A percentile compares a stretch with the other conserved stretches of the same genome.
phyloP scores from a whole-genome alignment of 768 basidiomycete genomes.

The Favolaschia claudopus region DNA sequence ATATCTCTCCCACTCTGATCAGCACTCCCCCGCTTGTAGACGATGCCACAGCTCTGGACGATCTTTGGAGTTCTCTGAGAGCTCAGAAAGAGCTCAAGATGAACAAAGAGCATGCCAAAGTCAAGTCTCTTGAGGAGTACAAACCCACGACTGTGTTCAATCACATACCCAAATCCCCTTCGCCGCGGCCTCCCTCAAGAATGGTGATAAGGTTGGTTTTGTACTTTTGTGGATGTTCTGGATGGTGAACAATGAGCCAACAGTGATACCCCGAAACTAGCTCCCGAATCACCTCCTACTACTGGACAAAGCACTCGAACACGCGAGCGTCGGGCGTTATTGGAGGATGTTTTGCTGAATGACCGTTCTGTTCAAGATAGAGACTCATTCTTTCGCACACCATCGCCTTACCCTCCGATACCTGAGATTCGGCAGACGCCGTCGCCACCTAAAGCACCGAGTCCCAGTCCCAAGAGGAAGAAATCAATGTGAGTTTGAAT shows the following conservation, averaged over 20 bases:
- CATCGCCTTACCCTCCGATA: constrained; percentile 8
- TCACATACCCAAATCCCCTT: constrained; percentile 5
- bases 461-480: constrained; percentile 45
- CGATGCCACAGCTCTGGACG: constrained; percentile 42
- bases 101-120: constrained; percentile 51
- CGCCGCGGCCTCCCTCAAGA: constrained; percentile 22
- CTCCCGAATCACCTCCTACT: constrained; percentile 2
- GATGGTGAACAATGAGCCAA: neutral
- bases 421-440: constrained; percentile 12
- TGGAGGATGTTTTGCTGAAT: constrained; percentile 21
- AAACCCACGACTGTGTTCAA: neutral
- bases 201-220: constrained; percentile 20
- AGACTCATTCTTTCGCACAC: constrained; percentile 14
- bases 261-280: neutral
- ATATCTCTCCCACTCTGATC: constrained; percentile 19
- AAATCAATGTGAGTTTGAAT: constrained; percentile 49
- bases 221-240: neutral
- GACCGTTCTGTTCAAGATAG: no score
- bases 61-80: constrained; percentile 52
- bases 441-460: constrained; percentile 34
- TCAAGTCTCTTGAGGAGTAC: constrained; percentile 51
- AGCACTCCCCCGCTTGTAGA: constrained; percentile 26
- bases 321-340: constrained; percentile 17
- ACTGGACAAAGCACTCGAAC: constrained; percentile 10
- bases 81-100: constrained; percentile 51